These are phyloP conservation scores for Pleurotus cornucopiae DNA, from an alignment of 768 basidiomycete genomes.

Conservation along the genomic window DNA sequence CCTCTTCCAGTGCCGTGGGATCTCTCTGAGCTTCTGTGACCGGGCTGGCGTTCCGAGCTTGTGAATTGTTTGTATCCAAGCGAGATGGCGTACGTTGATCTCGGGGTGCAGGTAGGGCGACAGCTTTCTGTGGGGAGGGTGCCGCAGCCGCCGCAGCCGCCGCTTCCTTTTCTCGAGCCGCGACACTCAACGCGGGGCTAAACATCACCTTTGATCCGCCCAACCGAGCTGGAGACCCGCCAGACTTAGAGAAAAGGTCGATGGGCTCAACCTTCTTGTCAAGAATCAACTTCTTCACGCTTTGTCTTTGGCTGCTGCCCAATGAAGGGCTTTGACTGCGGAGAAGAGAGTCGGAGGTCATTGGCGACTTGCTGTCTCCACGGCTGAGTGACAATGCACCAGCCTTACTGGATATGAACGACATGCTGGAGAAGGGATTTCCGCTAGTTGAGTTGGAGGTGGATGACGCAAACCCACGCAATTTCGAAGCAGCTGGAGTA, in stretches of 20 bases:
- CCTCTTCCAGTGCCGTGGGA: slow-evolving; percentile 57
- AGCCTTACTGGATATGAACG: slow-evolving; percentile 52
- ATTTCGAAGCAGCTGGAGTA: slow-evolving; percentile 60
- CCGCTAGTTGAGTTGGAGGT: slow-evolving; percentile 34
- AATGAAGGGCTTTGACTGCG: slow-evolving; percentile 59
- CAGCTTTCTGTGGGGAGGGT: slow-evolving; percentile 28
- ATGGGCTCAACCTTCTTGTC: slow-evolving; percentile 79
- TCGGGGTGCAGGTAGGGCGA: slow-evolving; percentile 15
- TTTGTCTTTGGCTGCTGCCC: slow-evolving; percentile 68
- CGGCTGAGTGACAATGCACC: slow-evolving; percentile 52
- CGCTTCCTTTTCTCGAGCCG: slow-evolving; percentile 70
- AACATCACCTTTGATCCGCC: slow-evolving; percentile 60
- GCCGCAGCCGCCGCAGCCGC: slow-evolving; percentile 34
- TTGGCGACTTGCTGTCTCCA: slow-evolving; percentile 36
- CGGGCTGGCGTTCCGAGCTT: slow-evolving; percentile 10
- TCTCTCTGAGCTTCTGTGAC: slow-evolving; percentile 20
- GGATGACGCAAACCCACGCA: slow-evolving; percentile 65
- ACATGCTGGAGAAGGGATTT: slow-evolving; percentile 35
- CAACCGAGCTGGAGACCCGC: slow-evolving; percentile 36
- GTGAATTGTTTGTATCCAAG: slow-evolving; percentile 31
- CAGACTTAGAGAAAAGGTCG: slow-evolving; percentile 58
- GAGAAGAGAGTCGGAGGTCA: slow-evolving; percentile 57
- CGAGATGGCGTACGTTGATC: slow-evolving; percentile 27
- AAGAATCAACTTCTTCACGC: slow-evolving; percentile 90
- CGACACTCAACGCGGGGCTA: slow-evolving; percentile 70